These are phyloP conservation scores for Solanum sejunctum DNA, from an alignment of 257 asterid genomes.

Conservation along the genomic window DNA sequence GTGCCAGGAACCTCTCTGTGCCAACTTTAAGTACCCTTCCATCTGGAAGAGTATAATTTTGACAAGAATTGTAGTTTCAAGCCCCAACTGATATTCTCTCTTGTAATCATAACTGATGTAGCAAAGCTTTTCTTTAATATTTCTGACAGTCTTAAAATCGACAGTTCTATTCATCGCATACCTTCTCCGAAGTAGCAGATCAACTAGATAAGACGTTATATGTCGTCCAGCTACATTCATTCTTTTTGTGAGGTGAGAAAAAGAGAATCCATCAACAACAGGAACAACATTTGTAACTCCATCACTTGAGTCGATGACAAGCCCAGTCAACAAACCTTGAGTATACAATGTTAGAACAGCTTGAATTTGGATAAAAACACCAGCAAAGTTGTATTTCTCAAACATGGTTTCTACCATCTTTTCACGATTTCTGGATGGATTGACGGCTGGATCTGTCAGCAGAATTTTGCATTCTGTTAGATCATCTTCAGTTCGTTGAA, in stretches of 20 bases:
- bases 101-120: slow-evolving; percentile 94
- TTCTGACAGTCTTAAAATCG: slow-evolving; percentile 94
- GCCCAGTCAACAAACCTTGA: slow-evolving; percentile 98
- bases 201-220: slow-evolving; percentile 86
- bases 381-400: slow-evolving; percentile 88
- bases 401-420: slow-evolving; percentile 94
- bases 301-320: slow-evolving; percentile 94
- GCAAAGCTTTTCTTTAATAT: slow-evolving; percentile 92
- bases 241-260: slow-evolving; percentile 94
- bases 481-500: slow-evolving; percentile 83
- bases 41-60: slow-evolving; percentile 98
- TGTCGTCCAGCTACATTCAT: slow-evolving; percentile 98
- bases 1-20: slow-evolving; percentile 94
- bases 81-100: slow-evolving; percentile 96
- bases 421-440: slow-evolving; percentile 94
- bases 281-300: slow-evolving; percentile 99
- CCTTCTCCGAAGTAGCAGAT: slow-evolving; percentile 79
- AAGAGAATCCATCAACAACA: slow-evolving; percentile 96
- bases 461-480: slow-evolving; percentile 86
- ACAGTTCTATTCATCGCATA: slow-evolving; percentile 86
- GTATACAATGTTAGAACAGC: slow-evolving; percentile 94
- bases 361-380: slow-evolving; percentile 88
- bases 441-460: slow-evolving; percentile 94
- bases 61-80: slow-evolving; percentile 91
- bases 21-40: slow-evolving; percentile 97